Percentiles rank a stretch among this genome's conserved stretches.
Evolutionary conservation across 2,329 filamentous ascomycete species (phyloP).

Genomic region (Aspergillus fijiensis): DNA sequence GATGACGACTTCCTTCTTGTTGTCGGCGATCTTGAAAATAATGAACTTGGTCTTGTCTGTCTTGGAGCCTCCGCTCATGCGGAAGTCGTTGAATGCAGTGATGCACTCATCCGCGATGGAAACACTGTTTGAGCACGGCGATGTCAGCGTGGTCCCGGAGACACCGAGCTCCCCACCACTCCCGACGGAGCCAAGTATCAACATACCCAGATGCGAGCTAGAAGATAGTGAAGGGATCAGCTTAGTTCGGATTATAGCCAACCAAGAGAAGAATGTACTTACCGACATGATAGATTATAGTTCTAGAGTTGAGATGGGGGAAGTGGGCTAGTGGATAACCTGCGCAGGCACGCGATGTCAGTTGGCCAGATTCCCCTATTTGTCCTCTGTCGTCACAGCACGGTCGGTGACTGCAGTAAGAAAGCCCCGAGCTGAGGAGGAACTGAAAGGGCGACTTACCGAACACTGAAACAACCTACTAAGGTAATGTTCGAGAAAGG

Average conservation of each 20-base stretch:
- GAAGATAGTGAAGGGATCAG: slow-evolving; percentile 14
- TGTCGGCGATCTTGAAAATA: slow-evolving; percentile 54
- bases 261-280: slow-evolving; percentile 16
- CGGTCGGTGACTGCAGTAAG: not conserved
- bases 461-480: slow-evolving; percentile 20
- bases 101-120: slow-evolving; percentile 49
- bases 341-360: slow-evolving; percentile 34
- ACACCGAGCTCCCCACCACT: not conserved
- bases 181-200: slow-evolving; percentile 5
- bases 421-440: not conserved
- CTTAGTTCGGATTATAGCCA: not conserved
- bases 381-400: slow-evolving; percentile 4
- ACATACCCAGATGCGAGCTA: slow-evolving; percentile 41
- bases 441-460: slow-evolving; percentile 11
- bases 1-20: slow-evolving; percentile 51
- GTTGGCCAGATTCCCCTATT: slow-evolving; percentile 20
- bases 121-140: slow-evolving; percentile 36
- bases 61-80: slow-evolving; percentile 42
- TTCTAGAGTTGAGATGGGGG: slow-evolving; percentile 18
- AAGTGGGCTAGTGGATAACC: slow-evolving; percentile 20
- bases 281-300: slow-evolving; percentile 37
- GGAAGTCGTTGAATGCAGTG: slow-evolving; percentile 48
- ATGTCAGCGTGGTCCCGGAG: slow-evolving; percentile 20
- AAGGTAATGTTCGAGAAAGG: slow-evolving; percentile 4
- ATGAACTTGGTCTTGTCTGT: slow-evolving; percentile 46